Evolutionary conservation across 2,329 filamentous ascomycete genomes (phyloP), one percentile per base, ranked within the genome.

Genomic region (Aspergillus sp.): DNA sequence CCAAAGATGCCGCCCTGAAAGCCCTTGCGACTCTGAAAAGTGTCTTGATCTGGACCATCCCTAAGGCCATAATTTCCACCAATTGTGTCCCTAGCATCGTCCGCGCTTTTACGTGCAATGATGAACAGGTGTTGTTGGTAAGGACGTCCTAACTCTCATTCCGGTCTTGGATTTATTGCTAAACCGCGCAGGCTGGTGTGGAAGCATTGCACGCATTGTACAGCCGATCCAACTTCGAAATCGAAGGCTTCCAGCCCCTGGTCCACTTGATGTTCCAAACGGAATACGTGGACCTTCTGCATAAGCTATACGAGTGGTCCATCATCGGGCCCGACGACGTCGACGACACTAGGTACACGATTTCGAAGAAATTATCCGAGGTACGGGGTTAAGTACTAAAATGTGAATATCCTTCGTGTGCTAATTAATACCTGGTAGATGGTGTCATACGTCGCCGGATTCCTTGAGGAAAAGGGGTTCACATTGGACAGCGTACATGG

Each of bases 281-380:
- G n/a, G 75, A 81, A 47, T 85, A 83, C 51, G 78, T 94, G 38
- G 75, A 78, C 34, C 75, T 94, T 5, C 80, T 90, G 56, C 80
- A 78, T 51, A 79, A 82, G 49, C 75, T 95, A 8, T 89, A 88
- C 58, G 80, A 85, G 51, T 93, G 87, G 86, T 87, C 88, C 4
- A 69, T 81, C 7, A 83, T 91, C 39, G 85, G 89, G 53, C 79
- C 88, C 3, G 80, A 87, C 49, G 85, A 95, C 57, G 81, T 95
- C 48, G 87, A 96, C 55, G 88, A 95, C 59, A 84, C 89, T 60
- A 94, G 89, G 63, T 97, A 98, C 64, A 82, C 88, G 46, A 82
- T 96, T 56, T 82, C 87, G 36, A 97, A 97, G 72, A 96, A 94
- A 67, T 80, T 97, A 41, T 89, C 90, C 1, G 93, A 98, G 79